Evolutionary conservation across 202 grass and related monocot genomes (phyloP), one percentile per base, ranked within the genome.

Genomic region (Zoysia matrella): DNA sequence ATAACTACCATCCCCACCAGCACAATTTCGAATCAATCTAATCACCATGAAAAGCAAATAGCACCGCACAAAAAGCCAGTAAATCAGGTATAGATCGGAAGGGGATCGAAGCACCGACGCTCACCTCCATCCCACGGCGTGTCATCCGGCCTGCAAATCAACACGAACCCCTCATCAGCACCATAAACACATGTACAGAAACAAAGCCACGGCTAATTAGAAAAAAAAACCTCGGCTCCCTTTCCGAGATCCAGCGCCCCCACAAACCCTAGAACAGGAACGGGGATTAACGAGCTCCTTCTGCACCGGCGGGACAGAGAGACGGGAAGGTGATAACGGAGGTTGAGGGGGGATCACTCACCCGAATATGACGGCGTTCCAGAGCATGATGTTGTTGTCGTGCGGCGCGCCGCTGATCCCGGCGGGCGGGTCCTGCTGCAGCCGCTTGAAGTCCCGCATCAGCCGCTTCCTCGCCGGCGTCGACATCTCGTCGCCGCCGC

Each of bases 381-480:
- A 36, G 30, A 36, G 30, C 30, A 36, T 36, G 30, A 36, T 36
- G 30, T 36, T 36, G 30, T 36, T 36, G 30, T 36, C 30, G 30
- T 36, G 30, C 30, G 30, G 30, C 30, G 30, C 30, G 30, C 30
- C 30, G 30, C 30, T 36, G 30, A 36, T 36, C 30, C 30, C 30
- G 30, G 30, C 30, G 30, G 30, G 30, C 30, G 30, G 30, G 30
- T 36, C 30, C 30, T 36, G 30, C 30, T 36, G 30, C 30, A 36
- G 30, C 30, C 30, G 30, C 30, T 36, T 36, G 30, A 36, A 36
- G 30, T 36, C 30, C 30, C 30, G 30, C 30, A 36, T 36, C 30
- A 36, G 30, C 30, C 30, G 30, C 30, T 91, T 91, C 86, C 89
- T 91, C 69, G 89, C 40, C 78, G 89, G 85, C 68, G 89, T 91